Base-by-base conservation (phyloP, 768 basidiomycete species). In the Mycena polygramma region DNA sequence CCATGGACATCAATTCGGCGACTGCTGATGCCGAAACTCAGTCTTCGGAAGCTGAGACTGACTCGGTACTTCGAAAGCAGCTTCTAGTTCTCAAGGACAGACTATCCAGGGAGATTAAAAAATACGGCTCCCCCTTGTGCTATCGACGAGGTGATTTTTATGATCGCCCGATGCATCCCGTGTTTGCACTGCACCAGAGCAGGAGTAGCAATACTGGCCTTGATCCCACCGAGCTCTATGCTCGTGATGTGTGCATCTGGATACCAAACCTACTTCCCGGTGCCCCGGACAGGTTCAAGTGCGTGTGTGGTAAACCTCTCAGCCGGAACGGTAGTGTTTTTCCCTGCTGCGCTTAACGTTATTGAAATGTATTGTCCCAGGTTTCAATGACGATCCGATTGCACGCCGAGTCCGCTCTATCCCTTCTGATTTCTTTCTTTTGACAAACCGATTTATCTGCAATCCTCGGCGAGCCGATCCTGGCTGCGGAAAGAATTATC, bases 101-200 rank as follows among this genome's bases (percentile, higher is more conserved):
- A 17, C 35, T 62, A 2, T 6, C 19, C 4, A n/a, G 10, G n/a
- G 60, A 62, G 24, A 19, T 39, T 30, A 20, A 36, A 35, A n/a
- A 62, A 1, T 36, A 11, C 14, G 39, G 9, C 2, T 3, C 3
- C 6, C 30, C 30, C 2, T 30, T 30, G 36, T 62, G 60, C 49
- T 62, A 62, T 24, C 19, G 11, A 3, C 11, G 60, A 26, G 60
- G 60, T 24, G 60, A 62, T 24, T 62, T 62, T 30, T 62, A 51
- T 24, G 49, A 52, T n/a, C 24, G 60, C 8, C 49, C 60, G 8
- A 7, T 7, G 20, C 60, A 62, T 20, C 60, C 49, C 3, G 49
- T 62, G 0, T 62, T 62, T 30, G 35, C 60, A 11, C 48, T 62
- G 11, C 36, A 37, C 5, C 19, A 19, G 35, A 36, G 30, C 35